Evolutionary conservation across 176 grass and related monocot species (phyloP).

Genomic region (Miscanthus lutarioriparius): DNA sequence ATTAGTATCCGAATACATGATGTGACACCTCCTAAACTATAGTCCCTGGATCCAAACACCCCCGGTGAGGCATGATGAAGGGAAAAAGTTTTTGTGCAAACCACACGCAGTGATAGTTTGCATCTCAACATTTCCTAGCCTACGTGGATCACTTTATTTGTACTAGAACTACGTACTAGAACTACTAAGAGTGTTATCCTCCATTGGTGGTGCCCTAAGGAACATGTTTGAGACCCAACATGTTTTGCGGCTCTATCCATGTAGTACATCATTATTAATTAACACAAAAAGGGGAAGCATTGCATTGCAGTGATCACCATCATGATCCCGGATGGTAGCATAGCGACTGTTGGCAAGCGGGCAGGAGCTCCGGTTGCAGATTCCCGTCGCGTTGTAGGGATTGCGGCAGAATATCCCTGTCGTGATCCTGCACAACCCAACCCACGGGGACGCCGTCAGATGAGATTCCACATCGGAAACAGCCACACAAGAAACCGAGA

Average conservation of each 20-base stretch:
- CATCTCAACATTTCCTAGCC: too few relatives aligned
- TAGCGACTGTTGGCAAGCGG: slow-evolving; percentile 96
- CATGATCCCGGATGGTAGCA: slow-evolving; percentile 84
- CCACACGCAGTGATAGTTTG: too few relatives aligned
- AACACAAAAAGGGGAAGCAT: background rate
- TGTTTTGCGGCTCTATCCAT: background rate
- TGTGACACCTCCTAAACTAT: too few relatives aligned
- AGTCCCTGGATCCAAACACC: too few relatives aligned
- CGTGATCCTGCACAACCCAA: slow-evolving; percentile 52
- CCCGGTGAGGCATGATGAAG: too few relatives aligned
- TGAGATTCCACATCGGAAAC: background rate
- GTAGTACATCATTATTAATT: background rate
- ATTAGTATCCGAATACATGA: too few relatives aligned
- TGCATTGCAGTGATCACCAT: slow-evolving; percentile 40
- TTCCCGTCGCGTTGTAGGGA: slow-evolving; percentile 80
- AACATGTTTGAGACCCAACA: too few relatives aligned
- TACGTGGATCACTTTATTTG: too few relatives aligned
- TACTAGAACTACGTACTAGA: too few relatives aligned
- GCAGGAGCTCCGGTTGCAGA: slow-evolving; percentile 97
- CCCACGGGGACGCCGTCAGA: background rate
- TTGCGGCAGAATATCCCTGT: slow-evolving; percentile 91
- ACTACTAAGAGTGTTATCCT: too few relatives aligned
- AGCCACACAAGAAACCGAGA: background rate
- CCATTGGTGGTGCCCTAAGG: too few relatives aligned
- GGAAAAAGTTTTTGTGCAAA: too few relatives aligned